Evolutionary conservation across 1,284 basidiomycete species (phyloP).

Genomic region (Leccinum pachyderme): DNA sequence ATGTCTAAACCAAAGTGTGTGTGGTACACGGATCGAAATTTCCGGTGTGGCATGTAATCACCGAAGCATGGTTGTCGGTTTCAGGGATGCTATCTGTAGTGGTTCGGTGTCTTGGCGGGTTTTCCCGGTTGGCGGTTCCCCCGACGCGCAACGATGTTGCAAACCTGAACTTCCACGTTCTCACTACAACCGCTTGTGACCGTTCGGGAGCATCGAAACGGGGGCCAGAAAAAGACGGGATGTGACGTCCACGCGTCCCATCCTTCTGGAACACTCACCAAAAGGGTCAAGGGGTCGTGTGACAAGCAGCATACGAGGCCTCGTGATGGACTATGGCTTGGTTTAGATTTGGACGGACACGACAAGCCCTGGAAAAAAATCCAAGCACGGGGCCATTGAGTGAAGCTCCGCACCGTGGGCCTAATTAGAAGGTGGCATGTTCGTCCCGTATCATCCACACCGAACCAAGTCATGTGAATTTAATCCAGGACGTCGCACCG

Average conservation of each 20-base stretch:
- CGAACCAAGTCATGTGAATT: conserved; percentile 6
- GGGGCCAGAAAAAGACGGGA: conserved; percentile 2
- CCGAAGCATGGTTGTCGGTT: conserved; percentile 17
- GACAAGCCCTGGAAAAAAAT: conserved; percentile 6
- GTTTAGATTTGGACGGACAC: neutral
- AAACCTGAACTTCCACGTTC: conserved; percentile 2
- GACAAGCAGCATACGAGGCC: conserved; percentile 3
- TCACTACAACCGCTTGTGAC: conserved; percentile 3
- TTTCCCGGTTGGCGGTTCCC: neutral
- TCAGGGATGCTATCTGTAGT: conserved; percentile 1
- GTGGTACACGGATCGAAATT: neutral
- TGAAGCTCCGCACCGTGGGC: neutral
- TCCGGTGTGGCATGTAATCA: conserved; percentile 14
- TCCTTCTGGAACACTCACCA: conserved; percentile 1
- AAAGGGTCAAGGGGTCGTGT: conserved; percentile 20
- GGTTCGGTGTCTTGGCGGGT: neutral
- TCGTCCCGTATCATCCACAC: conserved; percentile 10
- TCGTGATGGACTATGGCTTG: neutral
- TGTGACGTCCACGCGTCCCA: neutral
- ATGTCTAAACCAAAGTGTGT: neutral
- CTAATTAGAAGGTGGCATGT: conserved; percentile 10
- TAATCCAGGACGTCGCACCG: conserved; percentile 7
- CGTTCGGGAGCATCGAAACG: conserved; percentile 1
- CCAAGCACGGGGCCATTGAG: conserved; percentile 4
- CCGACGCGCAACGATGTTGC: neutral